A percentile compares a stretch with the other conserved stretches of the same genome.
phyloP scores from a whole-genome alignment of 345 rosid species.

The Acer saccharum region DNA sequence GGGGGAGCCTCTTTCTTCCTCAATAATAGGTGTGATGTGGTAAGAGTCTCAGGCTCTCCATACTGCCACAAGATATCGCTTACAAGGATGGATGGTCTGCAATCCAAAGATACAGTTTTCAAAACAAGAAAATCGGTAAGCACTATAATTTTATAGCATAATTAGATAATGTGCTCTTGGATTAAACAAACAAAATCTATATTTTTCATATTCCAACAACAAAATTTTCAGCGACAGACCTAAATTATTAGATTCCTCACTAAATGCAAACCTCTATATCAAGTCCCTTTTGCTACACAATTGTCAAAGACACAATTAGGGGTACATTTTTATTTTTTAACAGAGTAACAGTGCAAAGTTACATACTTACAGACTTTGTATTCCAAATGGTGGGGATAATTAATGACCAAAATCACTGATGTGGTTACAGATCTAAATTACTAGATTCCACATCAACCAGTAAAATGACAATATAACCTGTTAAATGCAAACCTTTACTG shows the following conservation, averaged over 20 bases:
- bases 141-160: neutral
- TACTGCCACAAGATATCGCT: constrained; percentile 59
- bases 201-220: neutral
- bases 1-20: constrained; percentile 49
- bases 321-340: too few relatives aligned
- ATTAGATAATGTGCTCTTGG: neutral
- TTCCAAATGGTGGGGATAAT: neutral
- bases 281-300: neutral
- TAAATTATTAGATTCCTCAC: neutral
- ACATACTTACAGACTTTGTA: neutral
- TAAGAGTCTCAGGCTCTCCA: constrained; percentile 44
- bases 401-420: neutral
- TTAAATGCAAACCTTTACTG: neutral
- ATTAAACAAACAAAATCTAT: neutral
- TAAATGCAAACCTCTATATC: neutral
- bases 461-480: neutral
- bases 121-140: neutral
- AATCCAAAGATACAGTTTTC: constrained; percentile 16
- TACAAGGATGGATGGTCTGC: constrained; percentile 76
- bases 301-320: neutral
- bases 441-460: neutral
- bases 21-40: constrained; percentile 44
- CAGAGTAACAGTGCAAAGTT: too few relatives aligned
- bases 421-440: neutral
- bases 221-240: neutral